A percentile compares a stretch with the other conserved stretches of the same genome.
phyloP scores from a whole-genome alignment of 768 basidiomycete genomes.

The Mycena polygramma region DNA sequence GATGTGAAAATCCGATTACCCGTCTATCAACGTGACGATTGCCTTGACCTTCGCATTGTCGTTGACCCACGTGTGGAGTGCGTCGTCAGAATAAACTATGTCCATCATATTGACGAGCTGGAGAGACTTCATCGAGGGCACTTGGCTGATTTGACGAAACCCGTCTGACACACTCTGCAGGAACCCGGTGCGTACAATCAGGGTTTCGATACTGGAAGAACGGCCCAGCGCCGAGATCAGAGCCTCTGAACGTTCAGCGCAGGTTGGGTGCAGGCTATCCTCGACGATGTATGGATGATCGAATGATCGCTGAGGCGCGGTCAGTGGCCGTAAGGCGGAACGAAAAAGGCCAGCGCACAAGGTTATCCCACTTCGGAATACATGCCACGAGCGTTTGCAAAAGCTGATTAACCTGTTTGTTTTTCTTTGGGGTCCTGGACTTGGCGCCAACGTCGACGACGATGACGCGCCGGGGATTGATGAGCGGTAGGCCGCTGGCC shows the following conservation, averaged over 20 bases:
- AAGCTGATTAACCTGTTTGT: not conserved
- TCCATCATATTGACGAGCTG: too few species aligned
- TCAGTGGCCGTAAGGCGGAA: not conserved
- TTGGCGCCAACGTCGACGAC: not conserved
- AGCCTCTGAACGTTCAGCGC: not conserved
- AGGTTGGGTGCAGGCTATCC: too few species aligned
- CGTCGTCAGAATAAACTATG: too few species aligned
- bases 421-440: not conserved
- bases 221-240: not conserved
- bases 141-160: not conserved
- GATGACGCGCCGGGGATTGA: conserved; percentile 15
- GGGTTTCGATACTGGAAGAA: not conserved
- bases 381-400: not conserved
- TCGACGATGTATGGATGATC: not conserved
- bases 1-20: too few species aligned
- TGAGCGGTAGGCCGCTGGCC: conserved; percentile 12
- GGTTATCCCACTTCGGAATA: conserved; percentile 1
- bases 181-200: not conserved
- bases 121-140: not conserved
- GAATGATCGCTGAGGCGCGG: not conserved
- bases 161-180: not conserved
- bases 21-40: too few species aligned
- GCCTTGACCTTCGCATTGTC: too few species aligned
- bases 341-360: not conserved
- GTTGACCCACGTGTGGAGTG: too few species aligned